Conservation (phyloP, 768 basidiomycete genomes). For the Wakefieldia striispora region DNA sequence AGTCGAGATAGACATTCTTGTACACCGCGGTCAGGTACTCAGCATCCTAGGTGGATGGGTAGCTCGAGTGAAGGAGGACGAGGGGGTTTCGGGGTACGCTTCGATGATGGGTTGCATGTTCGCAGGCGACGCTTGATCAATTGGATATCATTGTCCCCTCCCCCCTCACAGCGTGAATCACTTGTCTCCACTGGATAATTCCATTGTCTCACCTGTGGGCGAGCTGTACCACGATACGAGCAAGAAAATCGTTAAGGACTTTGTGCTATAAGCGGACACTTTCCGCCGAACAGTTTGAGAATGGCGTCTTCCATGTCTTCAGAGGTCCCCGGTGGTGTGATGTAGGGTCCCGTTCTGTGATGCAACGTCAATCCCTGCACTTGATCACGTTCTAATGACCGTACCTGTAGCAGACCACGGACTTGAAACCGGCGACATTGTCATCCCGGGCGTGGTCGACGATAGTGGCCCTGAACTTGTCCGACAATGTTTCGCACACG, state of each 20-base stretch:
- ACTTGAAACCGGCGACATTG: conserved; percentile 69
- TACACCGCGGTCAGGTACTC: conserved; percentile 74
- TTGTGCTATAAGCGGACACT: conserved; percentile 59
- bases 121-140: conserved; percentile 58
- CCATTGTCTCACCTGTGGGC: conserved; percentile 51
- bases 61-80: conserved; percentile 73
- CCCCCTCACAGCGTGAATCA: conserved; percentile 27
- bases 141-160: conserved; percentile 72
- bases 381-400: neutral
- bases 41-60: conserved; percentile 75
- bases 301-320: conserved; percentile 34
- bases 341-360: conserved; percentile 59
- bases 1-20: conserved; percentile 73
- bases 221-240: conserved; percentile 70
- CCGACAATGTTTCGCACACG: conserved; percentile 30
- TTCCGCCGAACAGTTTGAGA: conserved; percentile 30
- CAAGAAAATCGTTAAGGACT: conserved; percentile 63
- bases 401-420: conserved; percentile 64
- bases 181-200: neutral
- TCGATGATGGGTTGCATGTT: conserved; percentile 68
- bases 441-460: conserved; percentile 38
- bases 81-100: conserved; percentile 56
- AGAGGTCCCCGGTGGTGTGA: conserved; percentile 31
- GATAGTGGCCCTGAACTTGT: conserved; percentile 38
- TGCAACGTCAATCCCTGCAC: neutral